These are phyloP conservation scores for Citrus glauca DNA, from an alignment of 345 rosid genomes.

Conservation along the genomic window DNA sequence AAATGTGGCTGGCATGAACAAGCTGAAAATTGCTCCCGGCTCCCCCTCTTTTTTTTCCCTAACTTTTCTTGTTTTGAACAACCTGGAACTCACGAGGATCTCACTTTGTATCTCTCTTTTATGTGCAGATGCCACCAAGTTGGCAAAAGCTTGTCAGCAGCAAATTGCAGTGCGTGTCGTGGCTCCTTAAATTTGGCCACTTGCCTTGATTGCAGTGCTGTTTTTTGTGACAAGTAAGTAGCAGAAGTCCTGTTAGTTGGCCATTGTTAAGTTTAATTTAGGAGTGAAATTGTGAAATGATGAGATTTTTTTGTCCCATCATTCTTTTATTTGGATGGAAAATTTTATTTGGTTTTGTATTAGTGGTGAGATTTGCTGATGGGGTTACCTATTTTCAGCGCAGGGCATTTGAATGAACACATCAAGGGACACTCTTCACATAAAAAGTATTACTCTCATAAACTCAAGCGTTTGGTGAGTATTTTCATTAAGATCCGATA, in stretches of 20 bases:
- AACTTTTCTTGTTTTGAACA: neutral
- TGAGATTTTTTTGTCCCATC: neutral
- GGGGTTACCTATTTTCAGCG: constrained; percentile 30
- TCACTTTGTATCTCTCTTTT: constrained; percentile 4
- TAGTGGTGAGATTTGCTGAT: constrained; percentile 11
- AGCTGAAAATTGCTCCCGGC: neutral
- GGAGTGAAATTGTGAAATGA: neutral
- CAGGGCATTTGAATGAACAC: constrained; percentile 77
- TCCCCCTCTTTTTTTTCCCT: neutral
- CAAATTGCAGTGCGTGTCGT: constrained; percentile 55
- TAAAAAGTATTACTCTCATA: constrained; percentile 61
- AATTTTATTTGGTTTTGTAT: neutral
- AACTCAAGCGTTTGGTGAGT: constrained; percentile 60
- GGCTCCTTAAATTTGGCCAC: constrained; percentile 51
- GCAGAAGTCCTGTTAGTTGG: neutral
- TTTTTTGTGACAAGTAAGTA: constrained; percentile 61
- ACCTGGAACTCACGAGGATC: neutral
- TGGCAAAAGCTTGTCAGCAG: constrained; percentile 34
- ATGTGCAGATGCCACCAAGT: constrained; percentile 58
- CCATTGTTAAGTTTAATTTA: neutral
- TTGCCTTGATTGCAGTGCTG: constrained; percentile 54
- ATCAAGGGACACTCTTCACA: constrained; percentile 40
- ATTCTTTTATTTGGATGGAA: neutral
- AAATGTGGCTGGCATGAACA: neutral
- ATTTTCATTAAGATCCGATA: neutral